These are phyloP conservation scores for Eutrema heterophyllum DNA, from an alignment of 345 rosid species.

Conservation along the genomic window DNA sequence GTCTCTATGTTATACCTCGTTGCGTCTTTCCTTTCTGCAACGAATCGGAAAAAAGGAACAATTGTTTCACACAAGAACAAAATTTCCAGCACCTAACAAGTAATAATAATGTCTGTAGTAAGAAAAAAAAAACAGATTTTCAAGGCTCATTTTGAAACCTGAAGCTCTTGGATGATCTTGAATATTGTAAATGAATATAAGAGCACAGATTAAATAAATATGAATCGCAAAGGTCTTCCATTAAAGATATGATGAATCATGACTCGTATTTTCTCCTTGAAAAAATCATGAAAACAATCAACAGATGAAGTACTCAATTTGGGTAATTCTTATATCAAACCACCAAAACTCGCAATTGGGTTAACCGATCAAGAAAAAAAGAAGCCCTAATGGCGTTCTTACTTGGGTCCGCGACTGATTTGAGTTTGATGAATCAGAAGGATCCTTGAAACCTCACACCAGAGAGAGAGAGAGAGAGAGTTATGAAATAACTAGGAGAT, in stretches of 20 bases:
- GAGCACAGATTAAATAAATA: background rate
- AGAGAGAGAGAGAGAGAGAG: background rate
- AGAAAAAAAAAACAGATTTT: background rate
- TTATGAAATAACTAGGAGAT: background rate
- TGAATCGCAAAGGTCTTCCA: background rate
- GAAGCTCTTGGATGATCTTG: background rate
- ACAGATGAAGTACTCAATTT: background rate
- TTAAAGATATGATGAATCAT: slow-evolving; percentile 1
- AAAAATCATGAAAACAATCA: slow-evolving; percentile 1
- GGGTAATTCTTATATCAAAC: background rate
- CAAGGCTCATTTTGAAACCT: background rate
- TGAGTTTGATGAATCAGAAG: slow-evolving; percentile 24
- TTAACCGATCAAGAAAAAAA: background rate
- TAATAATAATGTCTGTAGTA: background rate
- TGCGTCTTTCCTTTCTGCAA: slow-evolving; percentile 2
- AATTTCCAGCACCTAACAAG: background rate
- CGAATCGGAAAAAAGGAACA: background rate
- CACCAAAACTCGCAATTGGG: slow-evolving; percentile 22
- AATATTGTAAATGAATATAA: background rate
- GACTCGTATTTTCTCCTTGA: background rate
- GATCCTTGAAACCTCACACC: background rate
- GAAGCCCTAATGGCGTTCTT: slow-evolving; percentile 35
- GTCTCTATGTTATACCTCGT: background rate
- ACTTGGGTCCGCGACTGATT: slow-evolving; percentile 30
- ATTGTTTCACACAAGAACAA: background rate